A percentile compares a stretch with the other conserved stretches of the same genome.
These are phyloP conservation scores for Claviceps capensis DNA, from an alignment of 2,329 filamentous ascomycete species.

Conservation along the genomic window DNA sequence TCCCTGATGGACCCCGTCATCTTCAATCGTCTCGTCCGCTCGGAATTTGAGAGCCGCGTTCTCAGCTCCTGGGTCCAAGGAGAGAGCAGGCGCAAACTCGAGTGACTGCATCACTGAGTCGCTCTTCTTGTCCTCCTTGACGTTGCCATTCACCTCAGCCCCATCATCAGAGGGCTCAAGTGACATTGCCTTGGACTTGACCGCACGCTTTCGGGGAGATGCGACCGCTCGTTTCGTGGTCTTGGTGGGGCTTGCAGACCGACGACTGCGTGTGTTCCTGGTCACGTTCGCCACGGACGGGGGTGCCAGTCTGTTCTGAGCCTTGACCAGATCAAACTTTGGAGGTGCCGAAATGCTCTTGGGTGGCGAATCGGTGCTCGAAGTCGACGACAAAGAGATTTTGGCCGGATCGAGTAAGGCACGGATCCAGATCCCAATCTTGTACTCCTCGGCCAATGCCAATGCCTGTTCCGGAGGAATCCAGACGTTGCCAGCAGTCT, in stretches of 20 bases:
- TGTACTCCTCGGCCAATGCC: slow-evolving; percentile 72
- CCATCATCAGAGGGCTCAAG: slow-evolving; percentile 18
- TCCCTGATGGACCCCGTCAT: slow-evolving; percentile 45
- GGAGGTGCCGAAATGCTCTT: slow-evolving; percentile 74
- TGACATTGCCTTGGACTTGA: slow-evolving; percentile 28
- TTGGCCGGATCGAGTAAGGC: slow-evolving; percentile 84
- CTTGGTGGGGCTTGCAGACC: slow-evolving; percentile 46
- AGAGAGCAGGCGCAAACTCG: slow-evolving; percentile 34
- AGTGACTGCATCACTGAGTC: slow-evolving; percentile 30
- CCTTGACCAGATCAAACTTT: slow-evolving; percentile 49
- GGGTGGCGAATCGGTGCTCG: slow-evolving; percentile 50
- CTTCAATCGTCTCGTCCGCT: slow-evolving; percentile 46
- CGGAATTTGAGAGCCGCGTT: slow-evolving; percentile 54
- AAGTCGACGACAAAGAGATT: slow-evolving; percentile 46
- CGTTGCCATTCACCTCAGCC: slow-evolving; percentile 17
- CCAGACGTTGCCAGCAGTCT: slow-evolving; percentile 95
- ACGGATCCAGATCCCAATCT: slow-evolving; percentile 73
- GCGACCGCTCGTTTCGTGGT: slow-evolving; percentile 30
- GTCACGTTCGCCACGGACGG: slow-evolving; percentile 33
- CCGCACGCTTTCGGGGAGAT: slow-evolving; percentile 41
- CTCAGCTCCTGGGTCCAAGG: slow-evolving; percentile 39
- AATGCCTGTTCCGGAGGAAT: slow-evolving; percentile 75
- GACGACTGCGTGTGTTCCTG: slow-evolving; percentile 35
- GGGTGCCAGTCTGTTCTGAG: slow-evolving; percentile 30
- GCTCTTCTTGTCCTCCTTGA: slow-evolving; percentile 17